These are phyloP conservation scores for Arxiozyma heterogenica DNA, from an alignment of 1,139 yeast genomes.

Conservation along the genomic window DNA sequence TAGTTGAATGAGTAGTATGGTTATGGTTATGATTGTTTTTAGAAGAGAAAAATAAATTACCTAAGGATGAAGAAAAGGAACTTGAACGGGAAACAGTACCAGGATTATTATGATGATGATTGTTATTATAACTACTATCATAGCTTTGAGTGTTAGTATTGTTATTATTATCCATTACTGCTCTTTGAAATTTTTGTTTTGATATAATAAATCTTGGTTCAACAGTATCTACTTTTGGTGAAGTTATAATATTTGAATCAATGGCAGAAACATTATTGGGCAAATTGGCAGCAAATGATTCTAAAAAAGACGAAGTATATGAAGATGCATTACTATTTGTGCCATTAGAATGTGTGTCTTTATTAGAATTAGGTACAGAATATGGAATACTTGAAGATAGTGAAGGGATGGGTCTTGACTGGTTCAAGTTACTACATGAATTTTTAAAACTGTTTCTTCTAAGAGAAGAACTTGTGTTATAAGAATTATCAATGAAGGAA, in stretches of 20 bases:
- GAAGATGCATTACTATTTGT: conserved; percentile 23
- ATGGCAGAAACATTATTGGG: conserved; percentile 43
- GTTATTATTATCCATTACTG: conserved; percentile 27
- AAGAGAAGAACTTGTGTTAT: not conserved
- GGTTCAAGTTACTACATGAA: not conserved
- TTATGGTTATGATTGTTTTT: conserved; percentile 14
- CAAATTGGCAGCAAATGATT: conserved; percentile 38
- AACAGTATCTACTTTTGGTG: conserved; percentile 56
- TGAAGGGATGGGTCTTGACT: conserved; percentile 27
- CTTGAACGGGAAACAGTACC: conserved; percentile 39
- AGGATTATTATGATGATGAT: conserved; percentile 27
- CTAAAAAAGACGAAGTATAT: conserved; percentile 27
- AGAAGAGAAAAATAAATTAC: conserved; percentile 34
- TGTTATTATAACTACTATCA: conserved; percentile 17
- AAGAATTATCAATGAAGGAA: conserved; percentile 16
- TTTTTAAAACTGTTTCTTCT: conserved; percentile 3
- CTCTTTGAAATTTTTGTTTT: conserved; percentile 60
- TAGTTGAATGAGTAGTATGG: not conserved
- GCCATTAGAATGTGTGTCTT: conserved; percentile 13
- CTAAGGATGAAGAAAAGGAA: conserved; percentile 36
- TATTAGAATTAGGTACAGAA: conserved; percentile 47
- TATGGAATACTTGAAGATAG: conserved; percentile 61
- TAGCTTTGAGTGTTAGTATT: not conserved
- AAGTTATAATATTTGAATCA: conserved; percentile 53
- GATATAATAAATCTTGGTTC: conserved; percentile 69